Evolutionary conservation across 192 early-diverging fungal genomes (phyloP), one percentile per base, ranked within the genome.

Genomic region (Obelidium mucronatum): DNA sequence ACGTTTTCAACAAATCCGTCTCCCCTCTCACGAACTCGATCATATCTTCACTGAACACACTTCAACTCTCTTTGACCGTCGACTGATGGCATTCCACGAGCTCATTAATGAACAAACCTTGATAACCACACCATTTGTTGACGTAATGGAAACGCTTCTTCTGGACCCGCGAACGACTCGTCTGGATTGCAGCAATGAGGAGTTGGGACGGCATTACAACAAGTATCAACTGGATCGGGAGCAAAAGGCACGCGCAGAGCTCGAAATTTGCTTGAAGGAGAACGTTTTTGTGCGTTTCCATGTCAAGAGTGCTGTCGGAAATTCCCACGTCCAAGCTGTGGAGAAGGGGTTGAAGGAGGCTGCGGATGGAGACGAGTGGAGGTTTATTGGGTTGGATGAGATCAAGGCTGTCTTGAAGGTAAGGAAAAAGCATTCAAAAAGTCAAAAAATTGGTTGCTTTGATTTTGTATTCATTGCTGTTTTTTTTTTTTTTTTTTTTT

Each of bases 241-340:
- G 36, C 36, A 67, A 26, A 77, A 55, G 28, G 86, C 88, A 22
- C 73, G 78, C 28, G 22, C 44, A 15, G 83, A 80, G 36, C 77
- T 89, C 51, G 56, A 70, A 54, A 76, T 84, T 40, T 73, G 80
- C 19, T 65, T 89, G 39, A 40, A 51, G 56, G 87, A 89, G 71
- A 89, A 89, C 73, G 76, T 81, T 28, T 89, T 89, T 77, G 48
- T 89, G 2, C 74, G 78, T 68, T 89, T 88, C 79, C 80, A 88
- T 17, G 79, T 87, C 40, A 76, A 83, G 39, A 78, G 79, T 66
- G 82, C 83, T 30, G 84, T 85, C 26, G 74, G 64, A 53, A 78
- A 75, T 31, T 26, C 37, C n/a, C 67, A 75, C 6, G 83, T 71
- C 26, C 34, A 67, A 24, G 79, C 80, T 17, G 54, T 80, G 1